Percentiles rank a stretch among this genome's conserved stretches.
These are phyloP conservation scores for Mycena galericulata DNA, from an alignment of 768 basidiomycete genomes.

Conservation along the genomic window DNA sequence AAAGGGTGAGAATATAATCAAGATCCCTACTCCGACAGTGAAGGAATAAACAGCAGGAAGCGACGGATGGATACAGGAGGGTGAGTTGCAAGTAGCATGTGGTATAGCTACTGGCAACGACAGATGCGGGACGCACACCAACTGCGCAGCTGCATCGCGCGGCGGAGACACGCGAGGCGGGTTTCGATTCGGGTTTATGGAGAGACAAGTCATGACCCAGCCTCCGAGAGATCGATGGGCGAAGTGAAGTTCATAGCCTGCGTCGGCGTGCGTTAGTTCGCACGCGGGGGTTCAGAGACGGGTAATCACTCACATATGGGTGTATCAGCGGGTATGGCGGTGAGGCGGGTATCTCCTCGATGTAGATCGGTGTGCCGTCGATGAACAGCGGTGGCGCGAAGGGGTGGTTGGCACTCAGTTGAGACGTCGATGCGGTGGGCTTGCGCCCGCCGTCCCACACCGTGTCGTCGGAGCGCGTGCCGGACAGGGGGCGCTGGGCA, in stretches of 20 bases:
- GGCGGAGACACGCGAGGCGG: not conserved
- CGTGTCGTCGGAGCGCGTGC: conserved; percentile 45
- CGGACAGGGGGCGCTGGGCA: conserved; percentile 39
- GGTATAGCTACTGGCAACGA: too few species aligned
- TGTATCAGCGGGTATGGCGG: conserved; percentile 47
- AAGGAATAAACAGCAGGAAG: too few species aligned
- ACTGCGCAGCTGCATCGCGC: not conserved
- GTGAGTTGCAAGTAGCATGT: too few species aligned
- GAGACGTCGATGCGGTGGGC: conserved; percentile 34
- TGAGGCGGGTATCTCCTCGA: conserved; percentile 22
- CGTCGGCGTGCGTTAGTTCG: conserved; percentile 5
- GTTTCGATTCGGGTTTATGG: not conserved
- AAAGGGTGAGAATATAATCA: too few species aligned
- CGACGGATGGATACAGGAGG: too few species aligned
- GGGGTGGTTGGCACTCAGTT: not conserved
- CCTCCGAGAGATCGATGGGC: conserved; percentile 48
- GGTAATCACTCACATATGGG: conserved; percentile 56
- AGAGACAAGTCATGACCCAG: conserved; percentile 12
- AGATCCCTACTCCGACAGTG: too few species aligned
- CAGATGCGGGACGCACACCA: too few species aligned
- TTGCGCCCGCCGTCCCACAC: conserved; percentile 42
- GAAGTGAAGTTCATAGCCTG: conserved; percentile 59
- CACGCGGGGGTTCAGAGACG: not conserved
- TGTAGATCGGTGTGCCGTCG: conserved; percentile 28
- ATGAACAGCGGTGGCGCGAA: conserved; percentile 30